Percentiles rank a stretch among this genome's conserved stretches.
Evolutionary conservation across 305 asterid species (phyloP).

Genomic region (Fraxinus platypoda): DNA sequence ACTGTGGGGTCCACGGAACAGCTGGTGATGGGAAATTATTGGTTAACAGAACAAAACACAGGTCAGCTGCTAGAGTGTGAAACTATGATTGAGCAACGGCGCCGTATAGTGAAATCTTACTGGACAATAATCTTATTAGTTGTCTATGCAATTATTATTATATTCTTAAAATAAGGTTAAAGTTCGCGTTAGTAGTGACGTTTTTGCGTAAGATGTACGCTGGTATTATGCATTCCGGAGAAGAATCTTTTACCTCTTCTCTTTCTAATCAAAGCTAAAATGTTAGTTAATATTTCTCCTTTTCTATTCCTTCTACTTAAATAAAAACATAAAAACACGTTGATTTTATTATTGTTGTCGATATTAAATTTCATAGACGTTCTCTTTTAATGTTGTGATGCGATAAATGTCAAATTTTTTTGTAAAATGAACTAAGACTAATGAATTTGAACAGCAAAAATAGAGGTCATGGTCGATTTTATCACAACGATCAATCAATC

Average conservation of each 20-base stretch:
- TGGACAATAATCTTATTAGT: neutral
- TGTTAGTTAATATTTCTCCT: too few species aligned
- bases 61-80: neutral
- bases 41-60: neutral
- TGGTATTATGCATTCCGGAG: neutral
- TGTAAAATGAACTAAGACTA: neutral
- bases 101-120: neutral
- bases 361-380: too few species aligned
- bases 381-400: neutral
- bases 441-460: neutral
- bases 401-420: too few species aligned
- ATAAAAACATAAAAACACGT: too few species aligned
- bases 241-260: neutral
- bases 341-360: too few species aligned
- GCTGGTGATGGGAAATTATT: slow-evolving; percentile 30
- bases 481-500: neutral
- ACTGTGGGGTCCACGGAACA: slow-evolving; percentile 14
- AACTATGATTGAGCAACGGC: neutral
- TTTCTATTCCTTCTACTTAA: too few species aligned
- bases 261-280: neutral
- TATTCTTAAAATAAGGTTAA: neutral
- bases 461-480: neutral
- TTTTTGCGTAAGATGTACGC: neutral
- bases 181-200: neutral
- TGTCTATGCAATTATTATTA: neutral